Evolutionary conservation across 345 rosid species (phyloP).

Genomic region (Dipteronia dyeriana): DNA sequence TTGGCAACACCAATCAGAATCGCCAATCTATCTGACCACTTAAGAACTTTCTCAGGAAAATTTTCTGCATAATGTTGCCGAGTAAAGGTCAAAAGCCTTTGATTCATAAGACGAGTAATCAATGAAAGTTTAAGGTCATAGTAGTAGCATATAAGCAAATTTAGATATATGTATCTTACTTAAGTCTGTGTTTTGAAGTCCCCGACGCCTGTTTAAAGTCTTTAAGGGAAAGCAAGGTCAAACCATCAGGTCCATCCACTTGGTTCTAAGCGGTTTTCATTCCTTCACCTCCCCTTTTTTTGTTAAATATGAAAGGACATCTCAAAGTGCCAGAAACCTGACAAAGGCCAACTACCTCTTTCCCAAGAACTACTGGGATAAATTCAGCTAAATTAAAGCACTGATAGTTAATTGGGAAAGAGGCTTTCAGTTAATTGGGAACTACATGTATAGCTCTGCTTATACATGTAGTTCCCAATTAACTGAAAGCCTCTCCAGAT

Average conservation of each 20-base stretch:
- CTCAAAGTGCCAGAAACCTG: neutral
- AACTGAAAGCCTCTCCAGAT: neutral
- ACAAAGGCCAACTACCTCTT: neutral
- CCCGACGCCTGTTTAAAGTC: neutral
- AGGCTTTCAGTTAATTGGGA: too few species aligned
- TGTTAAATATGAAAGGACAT: neutral
- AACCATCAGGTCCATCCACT: neutral
- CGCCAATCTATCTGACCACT: conserved; percentile 82
- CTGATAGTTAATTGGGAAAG: too few species aligned
- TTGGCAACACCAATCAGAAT: conserved; percentile 85
- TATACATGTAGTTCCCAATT: neutral
- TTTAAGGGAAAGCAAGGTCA: neutral
- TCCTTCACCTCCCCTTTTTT: neutral
- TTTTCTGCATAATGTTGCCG: conserved; percentile 45
- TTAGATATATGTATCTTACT: neutral
- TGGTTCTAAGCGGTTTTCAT: neutral
- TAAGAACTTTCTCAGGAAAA: conserved; percentile 67
- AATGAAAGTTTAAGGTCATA: neutral
- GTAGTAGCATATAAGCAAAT: neutral
- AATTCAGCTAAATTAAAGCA: neutral
- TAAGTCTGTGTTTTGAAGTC: neutral
- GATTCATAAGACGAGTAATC: neutral
- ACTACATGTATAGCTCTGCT: too few species aligned
- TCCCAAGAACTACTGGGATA: neutral
- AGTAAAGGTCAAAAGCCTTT: conserved; percentile 9